These are phyloP conservation scores for Wickerhamomyces hampshirensis DNA, from an alignment of 805 yeast genomes.

Conservation along the genomic window DNA sequence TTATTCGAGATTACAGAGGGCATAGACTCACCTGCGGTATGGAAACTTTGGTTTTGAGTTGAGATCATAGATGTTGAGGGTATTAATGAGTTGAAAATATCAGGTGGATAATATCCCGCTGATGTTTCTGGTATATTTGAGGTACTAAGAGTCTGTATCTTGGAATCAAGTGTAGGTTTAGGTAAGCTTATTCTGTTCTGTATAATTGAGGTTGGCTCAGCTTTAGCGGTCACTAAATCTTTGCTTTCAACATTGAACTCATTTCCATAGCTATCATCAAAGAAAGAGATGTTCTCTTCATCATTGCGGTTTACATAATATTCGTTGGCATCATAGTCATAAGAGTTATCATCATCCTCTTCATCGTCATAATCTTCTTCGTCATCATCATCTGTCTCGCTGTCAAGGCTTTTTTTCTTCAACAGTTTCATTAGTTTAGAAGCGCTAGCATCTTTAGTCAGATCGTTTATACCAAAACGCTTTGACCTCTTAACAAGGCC, in stretches of 20 bases:
- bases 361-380: constrained; percentile 1
- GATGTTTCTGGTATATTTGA: too few relatives aligned
- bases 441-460: constrained; percentile 2
- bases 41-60: constrained; percentile 5
- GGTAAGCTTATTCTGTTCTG: too few relatives aligned
- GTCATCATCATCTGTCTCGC: constrained; percentile 3
- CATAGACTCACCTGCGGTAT: constrained; percentile 5
- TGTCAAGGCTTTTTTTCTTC: constrained; percentile 4
- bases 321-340: constrained; percentile 3
- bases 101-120: too few relatives aligned
- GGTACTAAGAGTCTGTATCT: too few relatives aligned
- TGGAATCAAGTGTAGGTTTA: too few relatives aligned
- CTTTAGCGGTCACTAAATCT: too few relatives aligned
- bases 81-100: too few relatives aligned
- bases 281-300: too few relatives aligned
- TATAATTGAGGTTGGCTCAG: too few relatives aligned
- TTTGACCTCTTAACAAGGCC: constrained; percentile 3
- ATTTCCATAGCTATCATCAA: not conserved
- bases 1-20: too few relatives aligned
- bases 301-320: too few relatives aligned
- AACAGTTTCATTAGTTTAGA: constrained; percentile 6
- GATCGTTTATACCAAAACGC: constrained; percentile 6
- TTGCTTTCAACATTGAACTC: too few relatives aligned
- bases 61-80: constrained; percentile 1
- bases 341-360: constrained; percentile 1